These are phyloP conservation scores for Amoebophrya sp. DNA, from an alignment of 169 alveolate species.

Conservation along the genomic window DNA sequence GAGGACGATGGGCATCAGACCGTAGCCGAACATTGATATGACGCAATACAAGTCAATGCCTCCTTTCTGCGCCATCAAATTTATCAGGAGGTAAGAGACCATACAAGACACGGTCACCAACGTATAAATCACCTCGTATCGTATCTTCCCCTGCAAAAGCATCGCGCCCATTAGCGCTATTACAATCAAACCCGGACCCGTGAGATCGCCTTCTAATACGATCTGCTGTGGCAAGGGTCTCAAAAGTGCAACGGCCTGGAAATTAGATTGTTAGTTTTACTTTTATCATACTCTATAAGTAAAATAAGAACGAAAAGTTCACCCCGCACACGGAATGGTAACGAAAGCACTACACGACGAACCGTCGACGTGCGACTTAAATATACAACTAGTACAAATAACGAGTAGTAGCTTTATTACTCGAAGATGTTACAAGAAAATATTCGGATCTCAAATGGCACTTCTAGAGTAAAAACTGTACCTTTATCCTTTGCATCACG, in stretches of 20 bases:
- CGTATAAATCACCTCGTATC: slow-evolving; percentile 60
- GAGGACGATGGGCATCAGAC: slow-evolving; percentile 61
- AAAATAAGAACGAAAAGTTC: no score
- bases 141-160: slow-evolving; percentile 42
- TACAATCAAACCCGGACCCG: background rate
- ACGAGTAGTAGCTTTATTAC: no score
- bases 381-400: no score
- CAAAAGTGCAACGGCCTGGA: slow-evolving; percentile 11
- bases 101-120: slow-evolving; percentile 57
- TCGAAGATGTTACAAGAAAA: no score
- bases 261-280: no score
- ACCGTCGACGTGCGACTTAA: no score
- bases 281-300: no score
- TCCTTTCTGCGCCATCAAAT: slow-evolving; percentile 57
- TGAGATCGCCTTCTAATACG: background rate
- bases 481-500: background rate
- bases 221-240: background rate
- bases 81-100: slow-evolving; percentile 55
- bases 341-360: no score
- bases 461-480: background rate
- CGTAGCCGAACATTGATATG: slow-evolving; percentile 49
- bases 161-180: background rate
- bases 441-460: no score
- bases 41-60: slow-evolving; percentile 49
- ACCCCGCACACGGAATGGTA: no score